Conservation (phyloP, 139 green algal species). For the Dunaliella primolecta region DNA sequence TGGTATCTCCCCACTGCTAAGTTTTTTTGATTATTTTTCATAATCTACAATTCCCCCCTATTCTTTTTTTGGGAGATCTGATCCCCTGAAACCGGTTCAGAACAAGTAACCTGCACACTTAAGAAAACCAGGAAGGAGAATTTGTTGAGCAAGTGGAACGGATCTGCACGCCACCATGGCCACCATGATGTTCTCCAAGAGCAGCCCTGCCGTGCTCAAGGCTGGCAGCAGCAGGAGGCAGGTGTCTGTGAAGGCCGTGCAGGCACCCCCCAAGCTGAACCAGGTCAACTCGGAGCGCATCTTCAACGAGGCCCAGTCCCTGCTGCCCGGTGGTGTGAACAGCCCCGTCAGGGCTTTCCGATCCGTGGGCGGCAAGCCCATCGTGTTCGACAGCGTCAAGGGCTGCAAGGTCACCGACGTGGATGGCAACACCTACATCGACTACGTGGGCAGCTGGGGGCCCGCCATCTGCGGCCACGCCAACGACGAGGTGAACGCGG, state of each 20-base stretch:
- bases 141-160: too few species aligned
- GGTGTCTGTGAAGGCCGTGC: too few species aligned
- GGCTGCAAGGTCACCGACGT: slow-evolving; percentile 90
- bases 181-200: neutral
- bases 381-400: slow-evolving; percentile 97
- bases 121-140: too few species aligned
- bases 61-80: too few species aligned
- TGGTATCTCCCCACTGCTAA: neutral
- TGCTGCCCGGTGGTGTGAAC: slow-evolving; percentile 97
- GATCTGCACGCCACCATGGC: too few species aligned
- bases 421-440: slow-evolving; percentile 92
- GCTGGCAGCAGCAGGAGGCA: neutral
- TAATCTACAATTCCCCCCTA: too few species aligned
- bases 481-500: slow-evolving; percentile 94
- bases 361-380: slow-evolving; percentile 93
- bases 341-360: slow-evolving; percentile 96
- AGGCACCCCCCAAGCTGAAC: neutral
- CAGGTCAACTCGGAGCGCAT: slow-evolving; percentile 46
- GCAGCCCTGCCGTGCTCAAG: neutral
- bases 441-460: slow-evolving; percentile 98
- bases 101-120: too few species aligned
- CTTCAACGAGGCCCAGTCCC: slow-evolving; percentile 85
- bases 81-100: too few species aligned
- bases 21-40: neutral
- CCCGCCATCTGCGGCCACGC: slow-evolving; percentile 92